phyloP scores from a whole-genome alignment of 2,329 filamentous ascomycete genomes.

The Westerdykella ornata region DNA sequence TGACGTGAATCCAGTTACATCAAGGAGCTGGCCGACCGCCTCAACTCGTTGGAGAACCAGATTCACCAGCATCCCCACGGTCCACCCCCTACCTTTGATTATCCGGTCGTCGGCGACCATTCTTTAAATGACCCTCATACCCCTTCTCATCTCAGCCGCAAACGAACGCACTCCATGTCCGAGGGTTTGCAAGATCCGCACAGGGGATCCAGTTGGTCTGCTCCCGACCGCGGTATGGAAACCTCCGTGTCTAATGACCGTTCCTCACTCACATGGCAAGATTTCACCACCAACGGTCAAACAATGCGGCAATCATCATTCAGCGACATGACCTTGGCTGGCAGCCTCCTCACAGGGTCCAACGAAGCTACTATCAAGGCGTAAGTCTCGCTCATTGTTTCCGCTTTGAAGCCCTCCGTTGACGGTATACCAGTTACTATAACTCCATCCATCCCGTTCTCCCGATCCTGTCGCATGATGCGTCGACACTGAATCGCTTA shows the following conservation, averaged over 20 bases:
- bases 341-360: constrained; percentile 29
- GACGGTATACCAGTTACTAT: constrained; percentile 23
- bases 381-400: constrained; percentile 15
- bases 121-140: constrained; percentile 25
- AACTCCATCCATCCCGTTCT: constrained; percentile 32
- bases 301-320: constrained; percentile 27
- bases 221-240: constrained; percentile 31
- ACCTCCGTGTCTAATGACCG: constrained; percentile 4
- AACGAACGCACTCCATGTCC: constrained; percentile 37
- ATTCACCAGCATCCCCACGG: constrained; percentile 25
- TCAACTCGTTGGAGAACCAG: constrained; percentile 35
- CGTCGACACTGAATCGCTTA: constrained; percentile 28
- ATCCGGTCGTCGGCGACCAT: constrained; percentile 24
- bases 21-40: constrained; percentile 36
- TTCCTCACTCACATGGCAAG: constrained; percentile 22
- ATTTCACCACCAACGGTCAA: constrained; percentile 25
- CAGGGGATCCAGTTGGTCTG: constrained; percentile 29
- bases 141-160: constrained; percentile 28
- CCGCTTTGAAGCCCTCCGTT: background rate
- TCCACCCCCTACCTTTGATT: constrained; percentile 26
- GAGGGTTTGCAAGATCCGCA: constrained; percentile 32
- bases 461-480: constrained; percentile 30
- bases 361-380: constrained; percentile 33
- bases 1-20: constrained; percentile 31
- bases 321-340: constrained; percentile 30